These are phyloP conservation scores for Coprinellus micaceus DNA, from an alignment of 768 basidiomycete species.

Conservation along the genomic window DNA sequence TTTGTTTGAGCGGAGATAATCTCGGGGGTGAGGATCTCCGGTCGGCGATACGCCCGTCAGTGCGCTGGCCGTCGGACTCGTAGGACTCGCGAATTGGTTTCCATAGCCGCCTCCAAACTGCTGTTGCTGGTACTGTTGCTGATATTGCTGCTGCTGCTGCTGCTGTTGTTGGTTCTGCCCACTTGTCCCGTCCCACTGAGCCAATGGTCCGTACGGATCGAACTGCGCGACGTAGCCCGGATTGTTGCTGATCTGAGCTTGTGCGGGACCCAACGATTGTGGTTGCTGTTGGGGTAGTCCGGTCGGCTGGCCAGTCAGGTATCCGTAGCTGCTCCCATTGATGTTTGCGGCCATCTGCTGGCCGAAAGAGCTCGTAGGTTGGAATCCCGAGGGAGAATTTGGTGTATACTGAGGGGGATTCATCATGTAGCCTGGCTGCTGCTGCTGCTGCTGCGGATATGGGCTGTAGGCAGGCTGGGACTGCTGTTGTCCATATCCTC, in stretches of 20 bases:
- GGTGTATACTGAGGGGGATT: background rate
- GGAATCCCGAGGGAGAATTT: conserved; percentile 26
- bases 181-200: conserved; percentile 38
- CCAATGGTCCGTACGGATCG: conserved; percentile 48
- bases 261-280: conserved; percentile 37
- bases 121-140: conserved; percentile 12
- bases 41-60: conserved; percentile 26
- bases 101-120: conserved; percentile 12
- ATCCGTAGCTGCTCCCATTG: conserved; percentile 38
- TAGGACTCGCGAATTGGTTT: conserved; percentile 8
- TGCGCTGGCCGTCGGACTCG: conserved; percentile 9
- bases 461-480: conserved; percentile 6
- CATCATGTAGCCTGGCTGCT: background rate
- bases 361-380: conserved; percentile 53
- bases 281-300: conserved; percentile 25
- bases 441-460: background rate
- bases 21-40: conserved; percentile 59
- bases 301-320: conserved; percentile 30
- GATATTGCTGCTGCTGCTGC: conserved; percentile 17
- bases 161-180: conserved; percentile 14
- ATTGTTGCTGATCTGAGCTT: conserved; percentile 45
- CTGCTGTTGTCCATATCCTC: conserved; percentile 15
- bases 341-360: conserved; percentile 46
- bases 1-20: conserved; percentile 64
- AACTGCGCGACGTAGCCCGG: conserved; percentile 48